A percentile compares a stretch with the other conserved stretches of the same genome.
Conservation (phyloP, 2,329 filamentous ascomycete genomes). For the Aspergillus ibericus region DNA sequence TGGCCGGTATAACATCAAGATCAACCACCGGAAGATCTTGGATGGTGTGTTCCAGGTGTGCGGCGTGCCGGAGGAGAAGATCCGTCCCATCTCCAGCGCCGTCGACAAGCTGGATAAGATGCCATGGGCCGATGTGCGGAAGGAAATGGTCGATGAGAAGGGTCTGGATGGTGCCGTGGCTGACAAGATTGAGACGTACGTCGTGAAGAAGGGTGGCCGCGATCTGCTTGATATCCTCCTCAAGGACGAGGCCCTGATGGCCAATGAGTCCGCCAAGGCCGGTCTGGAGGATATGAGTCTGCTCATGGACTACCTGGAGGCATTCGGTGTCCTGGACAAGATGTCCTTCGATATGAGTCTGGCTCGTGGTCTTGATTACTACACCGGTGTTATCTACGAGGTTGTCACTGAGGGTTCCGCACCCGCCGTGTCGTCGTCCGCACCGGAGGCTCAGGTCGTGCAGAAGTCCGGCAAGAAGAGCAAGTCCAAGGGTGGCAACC, state of each 20-base stretch:
- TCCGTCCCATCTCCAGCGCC: slow-evolving; percentile 84
- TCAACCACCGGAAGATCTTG: slow-evolving; percentile 92
- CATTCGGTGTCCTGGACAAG: slow-evolving; percentile 68
- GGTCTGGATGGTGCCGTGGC: slow-evolving; percentile 74
- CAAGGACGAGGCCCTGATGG: slow-evolving; percentile 65
- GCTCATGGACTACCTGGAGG: slow-evolving; percentile 78
- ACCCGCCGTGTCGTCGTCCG: slow-evolving; percentile 47
- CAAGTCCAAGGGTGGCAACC: slow-evolving; percentile 52
- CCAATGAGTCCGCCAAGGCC: slow-evolving; percentile 73
- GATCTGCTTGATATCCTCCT: slow-evolving; percentile 72
- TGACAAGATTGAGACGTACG: slow-evolving; percentile 83
- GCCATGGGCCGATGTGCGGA: slow-evolving; percentile 84
- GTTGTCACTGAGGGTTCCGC: slow-evolving; percentile 80
- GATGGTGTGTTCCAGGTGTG: slow-evolving; percentile 91
- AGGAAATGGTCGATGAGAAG: slow-evolving; percentile 93
- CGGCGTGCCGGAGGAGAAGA: slow-evolving; percentile 82
- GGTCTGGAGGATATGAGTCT: slow-evolving; percentile 79
- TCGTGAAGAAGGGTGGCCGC: slow-evolving; percentile 71
- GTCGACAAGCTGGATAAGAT: slow-evolving; percentile 94
- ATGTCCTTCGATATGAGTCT: slow-evolving; percentile 89
- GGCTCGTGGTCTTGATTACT: slow-evolving; percentile 84
- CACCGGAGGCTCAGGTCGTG: slow-evolving; percentile 36
- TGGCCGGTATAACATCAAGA: slow-evolving; percentile 78
- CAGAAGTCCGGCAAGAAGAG: slow-evolving; percentile 44
- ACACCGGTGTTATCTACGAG: slow-evolving; percentile 84